phyloP scores from a whole-genome alignment of 129 eudicot genomes.

The Flaveria trinervia region DNA sequence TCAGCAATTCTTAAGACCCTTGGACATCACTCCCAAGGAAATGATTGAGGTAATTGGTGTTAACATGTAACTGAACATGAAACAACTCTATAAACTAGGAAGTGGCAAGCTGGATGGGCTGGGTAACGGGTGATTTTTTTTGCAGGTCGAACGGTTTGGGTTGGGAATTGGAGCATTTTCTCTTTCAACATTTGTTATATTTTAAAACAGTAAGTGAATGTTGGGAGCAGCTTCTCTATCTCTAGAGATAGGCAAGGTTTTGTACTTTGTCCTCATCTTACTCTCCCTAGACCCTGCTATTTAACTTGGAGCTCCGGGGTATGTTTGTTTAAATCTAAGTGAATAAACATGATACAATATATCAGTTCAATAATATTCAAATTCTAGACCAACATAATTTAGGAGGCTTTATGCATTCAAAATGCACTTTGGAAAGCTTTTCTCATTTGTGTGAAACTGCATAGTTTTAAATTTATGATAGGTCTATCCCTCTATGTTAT shows the following conservation, averaged over 20 bases:
- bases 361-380: neutral
- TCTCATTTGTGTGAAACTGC: neutral
- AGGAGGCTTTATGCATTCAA: neutral
- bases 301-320: no score
- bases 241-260: no score
- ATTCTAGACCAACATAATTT: neutral
- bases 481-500: neutral
- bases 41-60: constrained; percentile 14
- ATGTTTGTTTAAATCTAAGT: no score
- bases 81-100: neutral
- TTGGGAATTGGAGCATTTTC: neutral
- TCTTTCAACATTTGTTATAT: neutral
- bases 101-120: neutral
- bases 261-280: no score
- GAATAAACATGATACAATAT: neutral
- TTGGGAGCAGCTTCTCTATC: no score
- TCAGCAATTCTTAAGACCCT: neutral
- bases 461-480: neutral
- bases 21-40: constrained; percentile 15
- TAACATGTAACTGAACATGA: constrained; percentile 1
- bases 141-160: neutral
- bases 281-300: no score
- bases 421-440: neutral
- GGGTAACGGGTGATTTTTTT: neutral
- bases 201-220: neutral